Conservation (phyloP, 1,139 yeast species). For the Blastobotrys malaysiensis region DNA sequence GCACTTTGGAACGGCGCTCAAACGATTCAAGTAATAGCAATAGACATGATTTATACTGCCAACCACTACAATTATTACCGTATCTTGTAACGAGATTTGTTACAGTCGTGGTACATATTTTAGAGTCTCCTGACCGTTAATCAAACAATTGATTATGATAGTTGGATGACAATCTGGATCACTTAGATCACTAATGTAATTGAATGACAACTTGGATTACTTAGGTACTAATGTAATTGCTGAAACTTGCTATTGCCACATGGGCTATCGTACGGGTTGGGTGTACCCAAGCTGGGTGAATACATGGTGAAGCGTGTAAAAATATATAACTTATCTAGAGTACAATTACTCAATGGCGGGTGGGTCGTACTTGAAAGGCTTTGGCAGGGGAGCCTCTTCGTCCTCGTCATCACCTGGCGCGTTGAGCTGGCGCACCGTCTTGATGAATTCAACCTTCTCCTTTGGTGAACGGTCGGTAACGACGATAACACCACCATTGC, state of each 20-base stretch:
- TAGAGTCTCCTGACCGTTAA: too few species aligned
- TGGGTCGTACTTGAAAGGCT: slow-evolving; percentile 64
- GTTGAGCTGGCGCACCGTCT: slow-evolving; percentile 79
- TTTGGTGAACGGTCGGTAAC: slow-evolving; percentile 66
- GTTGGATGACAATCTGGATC: too few species aligned
- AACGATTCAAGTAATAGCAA: slow-evolving; percentile 24
- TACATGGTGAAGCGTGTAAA: background rate
- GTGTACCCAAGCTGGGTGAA: background rate
- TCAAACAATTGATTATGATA: too few species aligned
- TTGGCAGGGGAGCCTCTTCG: slow-evolving; percentile 83
- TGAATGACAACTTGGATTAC: too few species aligned
- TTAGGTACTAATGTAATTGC: too few species aligned
- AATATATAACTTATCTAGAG: slow-evolving; percentile 6
- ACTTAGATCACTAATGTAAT: too few species aligned
- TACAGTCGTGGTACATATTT: too few species aligned
- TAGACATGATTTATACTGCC: too few species aligned
- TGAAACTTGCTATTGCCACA: too few species aligned
- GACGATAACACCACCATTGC: slow-evolving; percentile 72
- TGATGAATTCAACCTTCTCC: slow-evolving; percentile 62
- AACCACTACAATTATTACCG: too few species aligned
- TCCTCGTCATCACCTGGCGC: slow-evolving; percentile 40
- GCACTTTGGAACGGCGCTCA: slow-evolving; percentile 30
- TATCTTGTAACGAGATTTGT: too few species aligned
- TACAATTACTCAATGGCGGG: slow-evolving; percentile 28
- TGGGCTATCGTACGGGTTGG: too few species aligned